Evolutionary conservation across 2,329 filamentous ascomycete species (phyloP), one percentile per base, ranked within the genome.

Genomic region (Tolypocladium tundrense): DNA sequence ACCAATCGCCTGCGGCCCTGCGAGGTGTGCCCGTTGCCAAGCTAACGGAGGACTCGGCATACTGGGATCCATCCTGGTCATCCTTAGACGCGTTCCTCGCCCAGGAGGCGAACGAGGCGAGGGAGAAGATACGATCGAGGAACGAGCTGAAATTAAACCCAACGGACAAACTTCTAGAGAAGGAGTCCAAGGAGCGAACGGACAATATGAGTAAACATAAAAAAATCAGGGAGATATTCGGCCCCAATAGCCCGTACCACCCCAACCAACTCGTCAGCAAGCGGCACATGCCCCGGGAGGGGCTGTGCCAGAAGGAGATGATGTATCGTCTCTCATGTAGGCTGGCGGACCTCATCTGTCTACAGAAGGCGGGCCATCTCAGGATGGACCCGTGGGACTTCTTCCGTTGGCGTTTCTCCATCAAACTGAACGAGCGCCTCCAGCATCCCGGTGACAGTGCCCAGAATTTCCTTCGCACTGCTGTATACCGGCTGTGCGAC

Each of bases 301-400:
- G 73, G 0, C 50, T 75, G 0, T 75, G 72, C 53, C 62, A 69
- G 1, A 67, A 68, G 53, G 71, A 73, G 16, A 13, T 66, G 2
- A 72, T 75, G 65, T 74, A 75, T 50, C 66, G 64, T 3, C 55
- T 75, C 2, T 70, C 69, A 0, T 69, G 67, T 55, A 70, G 70
- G 37, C 57, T 75, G 4, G 65, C 66, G 0, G 70, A 73, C 19
- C 60, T 75, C 1, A 57, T 62, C 7, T 58, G 65, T 5, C 61
- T 75, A 0, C 58, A 63, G 4, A 52, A 60, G 1, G 60, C 53
- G 7, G 59, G 64, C 5, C 57, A 70, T 31, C 61, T 75, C 1
- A 31, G 40, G 0, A 75, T 75, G 73, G 67, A 72, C 9, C 69
- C 72, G 0, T 72, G 67, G 57, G 69, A 74, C 59, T 75, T 75